A percentile compares a stretch with the other conserved stretches of the same genome.
Evolutionary conservation across 768 basidiomycete species (phyloP).

Genomic region (Zangia roseola): DNA sequence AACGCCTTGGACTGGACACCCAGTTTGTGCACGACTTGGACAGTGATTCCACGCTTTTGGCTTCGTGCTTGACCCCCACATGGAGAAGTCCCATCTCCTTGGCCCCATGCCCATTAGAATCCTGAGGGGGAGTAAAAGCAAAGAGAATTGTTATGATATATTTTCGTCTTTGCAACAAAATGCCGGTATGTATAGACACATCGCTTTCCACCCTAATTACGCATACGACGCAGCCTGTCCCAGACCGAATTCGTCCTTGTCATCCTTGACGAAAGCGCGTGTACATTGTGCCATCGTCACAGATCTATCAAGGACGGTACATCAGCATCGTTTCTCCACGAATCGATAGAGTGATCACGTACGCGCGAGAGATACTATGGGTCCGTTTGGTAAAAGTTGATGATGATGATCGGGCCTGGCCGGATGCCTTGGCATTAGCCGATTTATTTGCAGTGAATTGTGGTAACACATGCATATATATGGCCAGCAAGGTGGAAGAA

Average conservation of each 20-base stretch:
- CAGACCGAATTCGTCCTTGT: constrained; percentile 24
- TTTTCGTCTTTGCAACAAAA: constrained; percentile 10
- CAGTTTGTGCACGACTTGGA: too few relatives aligned
- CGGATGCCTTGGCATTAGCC: constrained; percentile 53
- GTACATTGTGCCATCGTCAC: constrained; percentile 96
- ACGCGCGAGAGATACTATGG: constrained; percentile 93
- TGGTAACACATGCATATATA: too few relatives aligned
- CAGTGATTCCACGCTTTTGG: too few relatives aligned
- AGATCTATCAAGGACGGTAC: constrained; percentile 48
- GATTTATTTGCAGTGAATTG: too few relatives aligned
- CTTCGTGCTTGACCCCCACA: too few relatives aligned
- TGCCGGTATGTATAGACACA: not conserved
- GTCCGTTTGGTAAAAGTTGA: constrained; percentile 96
- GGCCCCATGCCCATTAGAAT: too few relatives aligned
- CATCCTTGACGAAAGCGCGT: constrained; percentile 77
- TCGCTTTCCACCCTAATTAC: not conserved
- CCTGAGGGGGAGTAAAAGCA: too few relatives aligned
- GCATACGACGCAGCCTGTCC: constrained; percentile 13
- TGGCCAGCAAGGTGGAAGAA: too few relatives aligned
- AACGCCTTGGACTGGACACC: too few relatives aligned
- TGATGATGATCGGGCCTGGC: constrained; percentile 68
- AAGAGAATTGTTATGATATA: constrained; percentile 3
- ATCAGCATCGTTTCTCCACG: not conserved
- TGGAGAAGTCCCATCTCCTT: too few relatives aligned
- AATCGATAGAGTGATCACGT: constrained; percentile 36